phyloP scores from a whole-genome alignment of 2,329 filamentous ascomycete genomes.

The Ophiostoma angusticollis region DNA sequence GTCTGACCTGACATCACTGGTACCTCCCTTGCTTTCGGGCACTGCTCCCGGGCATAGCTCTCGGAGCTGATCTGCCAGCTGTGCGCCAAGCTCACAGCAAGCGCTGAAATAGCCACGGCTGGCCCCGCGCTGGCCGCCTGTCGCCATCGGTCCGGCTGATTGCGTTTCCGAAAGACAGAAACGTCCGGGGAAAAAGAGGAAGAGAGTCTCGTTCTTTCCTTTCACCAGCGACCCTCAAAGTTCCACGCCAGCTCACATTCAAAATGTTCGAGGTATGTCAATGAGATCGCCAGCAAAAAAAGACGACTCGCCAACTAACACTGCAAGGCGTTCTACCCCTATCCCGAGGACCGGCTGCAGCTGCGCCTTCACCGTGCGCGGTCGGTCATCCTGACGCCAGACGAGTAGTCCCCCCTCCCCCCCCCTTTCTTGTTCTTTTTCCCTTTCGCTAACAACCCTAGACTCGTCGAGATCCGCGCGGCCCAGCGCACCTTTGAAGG shows the following conservation, averaged over 20 bases:
- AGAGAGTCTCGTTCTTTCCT: too few species aligned
- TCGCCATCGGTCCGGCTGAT: constrained; percentile 2
- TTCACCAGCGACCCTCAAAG: too few species aligned
- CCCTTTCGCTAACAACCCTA: constrained; percentile 16
- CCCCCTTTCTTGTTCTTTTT: background rate
- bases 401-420: constrained; percentile 62
- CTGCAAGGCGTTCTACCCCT: constrained; percentile 20
- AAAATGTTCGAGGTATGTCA: constrained; percentile 13
- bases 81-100: too few species aligned
- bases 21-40: too few species aligned
- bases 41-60: too few species aligned
- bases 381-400: constrained; percentile 65
- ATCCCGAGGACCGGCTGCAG: constrained; percentile 61
- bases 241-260: too few species aligned
- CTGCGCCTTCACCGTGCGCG: constrained; percentile 73
- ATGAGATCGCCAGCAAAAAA: too few species aligned
- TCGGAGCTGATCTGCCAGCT: too few species aligned
- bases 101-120: too few species aligned
- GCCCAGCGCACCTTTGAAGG: constrained; percentile 95
- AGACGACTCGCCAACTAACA: too few species aligned
- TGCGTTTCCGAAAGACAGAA: background rate
- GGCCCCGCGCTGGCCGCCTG: background rate
- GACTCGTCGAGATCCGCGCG: constrained; percentile 84
- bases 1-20: too few species aligned
- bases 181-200: too few species aligned